phyloP scores from a whole-genome alignment of 352 stramenopile genomes.

The Detonula confervacea region DNA sequence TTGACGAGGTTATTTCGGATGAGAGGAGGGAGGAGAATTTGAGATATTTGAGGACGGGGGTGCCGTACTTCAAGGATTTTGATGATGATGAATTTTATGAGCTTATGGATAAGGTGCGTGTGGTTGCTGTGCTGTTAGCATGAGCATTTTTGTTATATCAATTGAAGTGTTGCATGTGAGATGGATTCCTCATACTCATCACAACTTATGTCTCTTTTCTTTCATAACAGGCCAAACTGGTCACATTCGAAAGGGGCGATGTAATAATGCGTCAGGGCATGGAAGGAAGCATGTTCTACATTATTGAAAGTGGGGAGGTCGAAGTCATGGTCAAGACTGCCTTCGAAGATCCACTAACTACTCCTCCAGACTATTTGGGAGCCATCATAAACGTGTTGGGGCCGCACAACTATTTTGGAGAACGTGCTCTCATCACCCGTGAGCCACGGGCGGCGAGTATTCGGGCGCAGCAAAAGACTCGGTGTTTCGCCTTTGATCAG shows the following conservation, averaged over 20 bases:
- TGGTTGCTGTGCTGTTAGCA: background rate
- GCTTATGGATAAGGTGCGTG: constrained; percentile 64
- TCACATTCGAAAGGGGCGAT: constrained; percentile 77
- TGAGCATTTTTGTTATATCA: no score
- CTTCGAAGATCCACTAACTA: constrained; percentile 82
- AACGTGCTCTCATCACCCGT: constrained; percentile 93
- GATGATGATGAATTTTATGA: constrained; percentile 74
- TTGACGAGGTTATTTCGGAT: constrained; percentile 63
- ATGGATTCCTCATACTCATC: background rate
- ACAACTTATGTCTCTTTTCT: background rate
- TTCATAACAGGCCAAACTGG: constrained; percentile 52
- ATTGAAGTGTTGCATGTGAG: background rate
- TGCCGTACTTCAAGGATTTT: constrained; percentile 76
- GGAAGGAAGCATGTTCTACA: constrained; percentile 78
- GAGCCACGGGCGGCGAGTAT: constrained; percentile 93
- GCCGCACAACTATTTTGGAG: constrained; percentile 91
- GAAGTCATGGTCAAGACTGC: constrained; percentile 80
- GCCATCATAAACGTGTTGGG: constrained; percentile 76
- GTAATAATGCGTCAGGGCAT: constrained; percentile 84
- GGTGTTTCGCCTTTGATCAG: constrained; percentile 75
- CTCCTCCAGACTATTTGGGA: constrained; percentile 67
- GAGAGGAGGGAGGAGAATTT: constrained; percentile 64
- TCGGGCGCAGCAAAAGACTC: constrained; percentile 85
- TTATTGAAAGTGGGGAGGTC: constrained; percentile 80
- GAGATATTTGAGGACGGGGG: constrained; percentile 56